These are phyloP conservation scores for Septoria linicola DNA, from an alignment of 2,329 filamentous ascomycete genomes.

Conservation along the genomic window DNA sequence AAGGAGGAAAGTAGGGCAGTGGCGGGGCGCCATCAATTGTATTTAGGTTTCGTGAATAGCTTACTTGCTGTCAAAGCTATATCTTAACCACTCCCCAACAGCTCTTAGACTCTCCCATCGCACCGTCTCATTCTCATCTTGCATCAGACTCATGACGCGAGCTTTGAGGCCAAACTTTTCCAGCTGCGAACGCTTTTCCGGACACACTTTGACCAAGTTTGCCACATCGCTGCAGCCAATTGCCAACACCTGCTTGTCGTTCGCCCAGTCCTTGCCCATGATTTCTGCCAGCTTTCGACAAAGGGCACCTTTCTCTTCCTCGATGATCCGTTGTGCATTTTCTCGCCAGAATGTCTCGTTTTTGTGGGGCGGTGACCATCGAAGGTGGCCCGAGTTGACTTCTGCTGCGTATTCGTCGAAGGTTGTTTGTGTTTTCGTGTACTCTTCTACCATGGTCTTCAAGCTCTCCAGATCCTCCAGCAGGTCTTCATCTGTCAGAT, in stretches of 20 bases:
- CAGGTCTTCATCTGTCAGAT: constrained; percentile 54
- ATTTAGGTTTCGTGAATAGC: not conserved
- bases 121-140: constrained; percentile 80
- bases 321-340: constrained; percentile 82
- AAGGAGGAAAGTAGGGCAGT: too few relatives aligned
- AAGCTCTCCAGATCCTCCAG: constrained; percentile 51
- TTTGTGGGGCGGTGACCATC: constrained; percentile 89
- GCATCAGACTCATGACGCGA: constrained; percentile 91
- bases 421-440: constrained; percentile 67
- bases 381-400: constrained; percentile 78
- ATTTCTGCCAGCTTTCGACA: constrained; percentile 83
- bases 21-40: too few relatives aligned
- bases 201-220: constrained; percentile 82
- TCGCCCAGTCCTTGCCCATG: constrained; percentile 77
- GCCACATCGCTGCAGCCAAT: constrained; percentile 93
- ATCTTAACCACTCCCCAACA: constrained; percentile 73
- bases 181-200: constrained; percentile 74
- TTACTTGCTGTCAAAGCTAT: constrained; percentile 57
- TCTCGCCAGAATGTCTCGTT: constrained; percentile 87
- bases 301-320: constrained; percentile 75
- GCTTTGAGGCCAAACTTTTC: constrained; percentile 84
- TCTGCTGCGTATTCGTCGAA: constrained; percentile 75
- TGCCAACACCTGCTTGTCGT: constrained; percentile 80
- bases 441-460: constrained; percentile 74
- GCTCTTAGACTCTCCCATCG: constrained; percentile 90